A percentile compares a stretch with the other conserved stretches of the same genome.
Evolutionary conservation across 106 monocot species (phyloP).

Genomic region (Gastrodia elata): DNA sequence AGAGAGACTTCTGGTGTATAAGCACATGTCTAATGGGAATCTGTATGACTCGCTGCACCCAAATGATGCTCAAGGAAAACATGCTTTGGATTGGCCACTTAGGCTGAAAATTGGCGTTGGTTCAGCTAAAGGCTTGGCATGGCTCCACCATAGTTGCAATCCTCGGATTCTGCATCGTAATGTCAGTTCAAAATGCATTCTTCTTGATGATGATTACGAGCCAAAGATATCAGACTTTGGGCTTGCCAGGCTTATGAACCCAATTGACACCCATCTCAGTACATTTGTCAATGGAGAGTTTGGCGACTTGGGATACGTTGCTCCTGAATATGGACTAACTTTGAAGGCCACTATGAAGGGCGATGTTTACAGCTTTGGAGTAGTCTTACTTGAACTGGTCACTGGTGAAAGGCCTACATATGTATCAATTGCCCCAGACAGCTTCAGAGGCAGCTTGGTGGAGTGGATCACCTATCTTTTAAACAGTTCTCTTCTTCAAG

Average conservation of each 20-base stretch:
- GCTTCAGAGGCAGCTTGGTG: slow-evolving; percentile 74
- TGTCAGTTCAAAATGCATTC: slow-evolving; percentile 85
- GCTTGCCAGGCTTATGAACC: slow-evolving; percentile 84
- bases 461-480: slow-evolving; percentile 76
- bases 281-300: slow-evolving; percentile 91
- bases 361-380: slow-evolving; percentile 79
- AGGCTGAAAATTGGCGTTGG: slow-evolving; percentile 74
- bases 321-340: slow-evolving; percentile 74
- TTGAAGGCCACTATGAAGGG: slow-evolving; percentile 75
- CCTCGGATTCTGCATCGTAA: slow-evolving; percentile 88
- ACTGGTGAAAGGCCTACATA: slow-evolving; percentile 75
- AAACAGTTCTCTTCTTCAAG: slow-evolving; percentile 50
- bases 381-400: slow-evolving; percentile 63
- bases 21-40: slow-evolving; percentile 53
- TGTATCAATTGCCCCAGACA: slow-evolving; percentile 51
- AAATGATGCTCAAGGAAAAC: slow-evolving; percentile 8
- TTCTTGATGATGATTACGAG: slow-evolving; percentile 73
- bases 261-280: slow-evolving; percentile 84
- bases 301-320: slow-evolving; percentile 84
- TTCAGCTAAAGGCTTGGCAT: slow-evolving; percentile 70
- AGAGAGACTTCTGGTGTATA: slow-evolving; percentile 68
- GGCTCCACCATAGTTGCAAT: slow-evolving; percentile 92
- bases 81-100: slow-evolving; percentile 45
- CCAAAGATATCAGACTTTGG: slow-evolving; percentile 90
- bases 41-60: slow-evolving; percentile 55